Evolutionary conservation across 2,329 filamentous ascomycete species (phyloP).

Genomic region (Alternaria rosae): DNA sequence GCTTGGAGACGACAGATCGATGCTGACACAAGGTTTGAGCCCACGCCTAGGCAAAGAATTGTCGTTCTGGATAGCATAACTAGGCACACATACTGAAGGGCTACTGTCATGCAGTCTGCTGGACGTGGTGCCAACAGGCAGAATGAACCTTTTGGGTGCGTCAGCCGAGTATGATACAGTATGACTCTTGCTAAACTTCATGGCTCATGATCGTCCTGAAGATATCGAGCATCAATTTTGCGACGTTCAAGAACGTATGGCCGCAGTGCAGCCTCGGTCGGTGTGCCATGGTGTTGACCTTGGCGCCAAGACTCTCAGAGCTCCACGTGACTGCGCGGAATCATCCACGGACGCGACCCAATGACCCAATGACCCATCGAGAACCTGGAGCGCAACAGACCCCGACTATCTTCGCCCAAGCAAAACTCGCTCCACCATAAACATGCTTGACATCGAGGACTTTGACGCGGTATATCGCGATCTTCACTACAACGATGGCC

Average conservation of each 20-base stretch:
- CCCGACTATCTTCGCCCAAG: slow-evolving; percentile 1
- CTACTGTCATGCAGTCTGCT: neutral
- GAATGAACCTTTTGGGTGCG: neutral
- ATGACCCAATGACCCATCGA: slow-evolving; percentile 18
- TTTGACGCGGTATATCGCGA: slow-evolving; percentile 71
- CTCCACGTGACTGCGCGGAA: neutral
- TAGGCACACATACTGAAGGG: neutral
- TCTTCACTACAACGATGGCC: slow-evolving; percentile 34
- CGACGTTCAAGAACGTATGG: neutral
- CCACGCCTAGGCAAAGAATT: neutral
- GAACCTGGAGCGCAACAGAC: slow-evolving; percentile 14
- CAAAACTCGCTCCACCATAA: neutral
- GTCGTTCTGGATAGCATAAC: neutral
- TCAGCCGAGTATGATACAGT: neutral
- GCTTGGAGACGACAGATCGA: neutral
- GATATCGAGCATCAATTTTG: neutral
- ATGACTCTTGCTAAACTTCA: neutral
- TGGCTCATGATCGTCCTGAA: rapidly evolving
- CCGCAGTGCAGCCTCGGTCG: neutral
- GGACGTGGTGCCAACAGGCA: neutral
- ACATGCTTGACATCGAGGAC: slow-evolving; percentile 70
- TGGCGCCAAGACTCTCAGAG: neutral
- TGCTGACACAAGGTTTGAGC: neutral
- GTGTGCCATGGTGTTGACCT: neutral
- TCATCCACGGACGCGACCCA: slow-evolving; percentile 8